Evolutionary conservation across 176 grass and related monocot genomes (phyloP).

Genomic region (Saccharum spontaneum): DNA sequence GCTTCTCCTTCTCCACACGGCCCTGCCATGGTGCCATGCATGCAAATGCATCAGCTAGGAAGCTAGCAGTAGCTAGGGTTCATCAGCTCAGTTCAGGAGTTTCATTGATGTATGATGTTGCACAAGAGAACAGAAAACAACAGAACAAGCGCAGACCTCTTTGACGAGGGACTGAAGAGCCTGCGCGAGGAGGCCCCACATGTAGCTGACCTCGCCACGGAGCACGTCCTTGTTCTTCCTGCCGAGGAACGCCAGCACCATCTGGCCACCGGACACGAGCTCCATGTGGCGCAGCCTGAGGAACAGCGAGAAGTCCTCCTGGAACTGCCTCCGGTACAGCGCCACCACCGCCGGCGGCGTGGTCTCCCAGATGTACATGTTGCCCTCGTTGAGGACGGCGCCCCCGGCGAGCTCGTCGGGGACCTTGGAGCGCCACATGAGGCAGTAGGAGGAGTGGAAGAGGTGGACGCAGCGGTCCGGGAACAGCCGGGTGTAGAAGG

Average conservation of each 20-base stretch:
- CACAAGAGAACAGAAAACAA: too few relatives aligned
- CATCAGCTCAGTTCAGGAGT: not conserved
- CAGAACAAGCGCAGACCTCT: constrained; percentile 9
- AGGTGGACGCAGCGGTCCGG: constrained; percentile 50
- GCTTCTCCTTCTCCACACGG: constrained; percentile 48
- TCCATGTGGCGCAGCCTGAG: constrained; percentile 40
- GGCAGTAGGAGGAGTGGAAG: constrained; percentile 68
- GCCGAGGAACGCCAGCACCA: constrained; percentile 53
- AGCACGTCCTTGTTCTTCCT: constrained; percentile 28
- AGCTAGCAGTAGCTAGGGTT: not conserved
- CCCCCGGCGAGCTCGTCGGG: constrained; percentile 44
- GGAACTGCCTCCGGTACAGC: constrained; percentile 39
- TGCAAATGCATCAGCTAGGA: not conserved
- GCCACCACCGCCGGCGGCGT: constrained; percentile 36
- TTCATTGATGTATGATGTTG: not conserved
- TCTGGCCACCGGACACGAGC: constrained; percentile 31
- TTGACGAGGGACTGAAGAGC: constrained; percentile 46
- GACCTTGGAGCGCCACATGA: constrained; percentile 67
- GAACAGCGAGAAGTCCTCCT: constrained; percentile 51
- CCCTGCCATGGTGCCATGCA: constrained; percentile 24
- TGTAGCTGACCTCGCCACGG: constrained; percentile 27
- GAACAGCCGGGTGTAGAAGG: too few relatives aligned
- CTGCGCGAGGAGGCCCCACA: constrained; percentile 27
- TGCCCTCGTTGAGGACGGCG: constrained; percentile 31
- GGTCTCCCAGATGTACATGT: constrained; percentile 48